phyloP scores from a whole-genome alignment of 2,329 filamentous ascomycete genomes.

The Alternaria ventricosa region DNA sequence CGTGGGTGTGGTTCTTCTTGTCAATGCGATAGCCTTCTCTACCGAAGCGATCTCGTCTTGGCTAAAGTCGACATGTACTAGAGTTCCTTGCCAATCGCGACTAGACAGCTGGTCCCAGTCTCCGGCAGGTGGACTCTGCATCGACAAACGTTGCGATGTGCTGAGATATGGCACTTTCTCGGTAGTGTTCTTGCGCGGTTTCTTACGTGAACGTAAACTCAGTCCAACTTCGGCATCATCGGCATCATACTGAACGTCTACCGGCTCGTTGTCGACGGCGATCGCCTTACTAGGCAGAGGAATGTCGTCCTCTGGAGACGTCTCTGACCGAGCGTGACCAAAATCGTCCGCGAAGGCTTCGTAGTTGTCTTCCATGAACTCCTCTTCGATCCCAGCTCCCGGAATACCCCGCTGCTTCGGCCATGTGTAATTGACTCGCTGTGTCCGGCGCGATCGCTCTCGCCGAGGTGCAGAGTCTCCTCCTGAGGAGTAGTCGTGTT shows the following conservation, averaged over 20 bases:
- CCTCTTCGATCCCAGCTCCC: background rate
- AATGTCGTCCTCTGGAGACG: constrained; percentile 17
- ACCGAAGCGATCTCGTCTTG: constrained; percentile 33
- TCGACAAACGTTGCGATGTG: constrained; percentile 21
- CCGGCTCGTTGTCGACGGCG: constrained; percentile 22
- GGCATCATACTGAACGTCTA: constrained; percentile 25
- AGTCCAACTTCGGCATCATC: constrained; percentile 32
- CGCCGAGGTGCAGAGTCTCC: constrained; percentile 21
- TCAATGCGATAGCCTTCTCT: constrained; percentile 17
- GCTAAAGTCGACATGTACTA: constrained; percentile 45
- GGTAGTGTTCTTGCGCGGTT: background rate
- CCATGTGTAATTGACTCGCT: constrained; percentile 38
- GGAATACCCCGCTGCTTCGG: constrained; percentile 17
- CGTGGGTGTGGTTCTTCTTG: background rate
- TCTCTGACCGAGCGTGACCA: constrained; percentile 11
- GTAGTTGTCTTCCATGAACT: constrained; percentile 4
- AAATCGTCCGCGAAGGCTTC: background rate
- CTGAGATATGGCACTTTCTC: constrained; percentile 37
- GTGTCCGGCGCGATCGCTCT: constrained; percentile 29
- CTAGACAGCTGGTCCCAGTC: constrained; percentile 35
- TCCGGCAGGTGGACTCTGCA: constrained; percentile 19
- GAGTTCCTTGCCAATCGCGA: constrained; percentile 36
- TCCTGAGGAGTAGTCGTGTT: constrained; percentile 28
- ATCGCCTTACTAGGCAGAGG: constrained; percentile 17
- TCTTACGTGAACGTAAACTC: background rate